Base-by-base conservation (phyloP, 1,284 basidiomycete species). In the Apiotrichum porosum region DNA sequence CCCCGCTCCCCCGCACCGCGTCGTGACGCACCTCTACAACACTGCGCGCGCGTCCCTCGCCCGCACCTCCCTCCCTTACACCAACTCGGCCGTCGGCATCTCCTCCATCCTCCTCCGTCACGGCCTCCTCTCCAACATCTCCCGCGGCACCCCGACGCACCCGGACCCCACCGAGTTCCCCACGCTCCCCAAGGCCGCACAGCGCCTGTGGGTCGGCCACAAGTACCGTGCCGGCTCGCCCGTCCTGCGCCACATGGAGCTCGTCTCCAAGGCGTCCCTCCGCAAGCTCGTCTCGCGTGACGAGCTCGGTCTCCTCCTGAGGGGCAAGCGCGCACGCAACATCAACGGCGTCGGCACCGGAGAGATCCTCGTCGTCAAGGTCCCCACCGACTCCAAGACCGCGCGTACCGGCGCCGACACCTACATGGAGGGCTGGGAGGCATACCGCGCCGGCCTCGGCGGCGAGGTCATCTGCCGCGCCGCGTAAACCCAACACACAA, bases 401-500 rank as follows among this genome's bases (percentile, higher is more conserved):
- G 62, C 57, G 10, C 52, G 60, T 36, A 52, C 44, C 28, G 63
- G 63, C 21, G 53, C 38, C 22, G 57, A 63, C 15, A 52, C 54
- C 22, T 69, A 64, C 51, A 60, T 70, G 62, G 72, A 74, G 47
- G 72, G 72, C 9, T 74, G 71, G 71, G 69, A 74, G 52, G 72
- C 72, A 26, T 74, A 65, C 67, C 56, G 70, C 46, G 62, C 62
- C 14, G 72, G 72, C 18, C 54, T 69, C 31, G 72, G 72, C 15
- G 72, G 72, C 24, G 72, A 74, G 60, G 57, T 74, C 34, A 51
- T 74, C 32, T 70, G 70, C 51, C 56, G 71, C 37, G 69, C 63
- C 9, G 45, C 48, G 19, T 57, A 53, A 12, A 28, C 26, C 8
- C 17, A 22, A 32, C 26, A 10, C n/a, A 18, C 34, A 9, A 32